Conservation (phyloP, 768 basidiomycete species). For the Pholiota conissans region DNA sequence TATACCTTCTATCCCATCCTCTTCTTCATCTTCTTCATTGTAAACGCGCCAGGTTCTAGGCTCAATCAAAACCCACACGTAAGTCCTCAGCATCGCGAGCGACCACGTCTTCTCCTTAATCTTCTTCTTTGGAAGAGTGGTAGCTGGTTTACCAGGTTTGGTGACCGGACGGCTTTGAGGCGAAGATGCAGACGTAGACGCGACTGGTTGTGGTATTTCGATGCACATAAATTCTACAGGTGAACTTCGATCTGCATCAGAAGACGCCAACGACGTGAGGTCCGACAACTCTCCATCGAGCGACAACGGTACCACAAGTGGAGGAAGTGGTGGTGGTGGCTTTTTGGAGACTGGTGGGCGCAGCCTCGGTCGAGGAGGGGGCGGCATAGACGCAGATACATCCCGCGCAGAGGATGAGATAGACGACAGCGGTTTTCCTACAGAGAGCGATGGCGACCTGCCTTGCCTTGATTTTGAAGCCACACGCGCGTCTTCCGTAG, state of each 20-base stretch:
- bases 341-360: neutral
- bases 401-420: neutral
- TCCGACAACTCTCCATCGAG: constrained; percentile 9
- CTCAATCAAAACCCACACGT: constrained; percentile 57
- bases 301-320: neutral
- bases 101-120: neutral
- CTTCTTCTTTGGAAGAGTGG: neutral
- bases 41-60: constrained; percentile 32
- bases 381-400: neutral
- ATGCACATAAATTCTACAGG: neutral
- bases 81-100: constrained; percentile 18
- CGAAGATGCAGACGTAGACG: neutral
- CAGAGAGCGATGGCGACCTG: constrained; percentile 4
- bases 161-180: neutral
- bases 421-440: too few species aligned
- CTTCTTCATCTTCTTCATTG: constrained; percentile 25
- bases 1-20: constrained; percentile 27
- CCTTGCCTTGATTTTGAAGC: neutral
- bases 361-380: neutral
- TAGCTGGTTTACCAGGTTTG: neutral
- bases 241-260: neutral
- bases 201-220: neutral
- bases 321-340: neutral
- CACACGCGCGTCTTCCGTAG: neutral
- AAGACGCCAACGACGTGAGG: constrained; percentile 12